These are phyloP conservation scores for Russula virescens DNA, from an alignment of 768 basidiomycete genomes.

Conservation along the genomic window DNA sequence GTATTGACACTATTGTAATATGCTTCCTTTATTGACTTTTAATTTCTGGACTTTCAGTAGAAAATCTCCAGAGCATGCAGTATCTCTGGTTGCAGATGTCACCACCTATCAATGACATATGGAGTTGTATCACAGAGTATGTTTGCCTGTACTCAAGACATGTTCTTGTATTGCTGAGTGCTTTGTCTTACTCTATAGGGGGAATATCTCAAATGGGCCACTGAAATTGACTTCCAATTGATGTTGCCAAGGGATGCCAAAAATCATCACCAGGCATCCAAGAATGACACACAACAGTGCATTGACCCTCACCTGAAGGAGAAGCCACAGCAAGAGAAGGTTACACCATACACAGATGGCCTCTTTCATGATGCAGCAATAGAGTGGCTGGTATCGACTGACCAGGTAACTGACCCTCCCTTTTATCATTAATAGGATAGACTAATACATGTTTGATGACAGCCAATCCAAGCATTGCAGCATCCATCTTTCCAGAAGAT, in stretches of 20 bases:
- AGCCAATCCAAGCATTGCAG: background rate
- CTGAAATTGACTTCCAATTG: background rate
- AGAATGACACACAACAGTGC: background rate
- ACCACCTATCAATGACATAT: too few relatives aligned
- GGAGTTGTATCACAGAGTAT: too few relatives aligned
- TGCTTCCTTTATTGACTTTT: too few relatives aligned
- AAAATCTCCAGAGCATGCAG: too few relatives aligned
- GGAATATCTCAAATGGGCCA: background rate
- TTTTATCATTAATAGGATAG: too few relatives aligned
- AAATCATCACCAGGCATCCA: background rate
- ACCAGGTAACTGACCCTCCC: background rate
- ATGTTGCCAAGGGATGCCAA: background rate
- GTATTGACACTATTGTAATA: too few relatives aligned
- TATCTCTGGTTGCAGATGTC: too few relatives aligned
- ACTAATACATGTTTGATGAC: background rate
- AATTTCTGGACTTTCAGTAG: too few relatives aligned
- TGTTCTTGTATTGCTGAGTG: too few relatives aligned
- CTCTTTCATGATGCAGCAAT: too few relatives aligned
- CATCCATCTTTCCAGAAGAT: background rate
- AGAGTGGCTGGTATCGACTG: background rate
- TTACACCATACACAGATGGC: background rate
- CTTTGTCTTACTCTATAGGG: too few relatives aligned
- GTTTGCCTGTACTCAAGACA: too few relatives aligned
- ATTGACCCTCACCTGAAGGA: background rate
- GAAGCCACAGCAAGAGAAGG: background rate